Conservation (phyloP, 83 land plant genomes). For the Diphasiastrum complanatum region DNA sequence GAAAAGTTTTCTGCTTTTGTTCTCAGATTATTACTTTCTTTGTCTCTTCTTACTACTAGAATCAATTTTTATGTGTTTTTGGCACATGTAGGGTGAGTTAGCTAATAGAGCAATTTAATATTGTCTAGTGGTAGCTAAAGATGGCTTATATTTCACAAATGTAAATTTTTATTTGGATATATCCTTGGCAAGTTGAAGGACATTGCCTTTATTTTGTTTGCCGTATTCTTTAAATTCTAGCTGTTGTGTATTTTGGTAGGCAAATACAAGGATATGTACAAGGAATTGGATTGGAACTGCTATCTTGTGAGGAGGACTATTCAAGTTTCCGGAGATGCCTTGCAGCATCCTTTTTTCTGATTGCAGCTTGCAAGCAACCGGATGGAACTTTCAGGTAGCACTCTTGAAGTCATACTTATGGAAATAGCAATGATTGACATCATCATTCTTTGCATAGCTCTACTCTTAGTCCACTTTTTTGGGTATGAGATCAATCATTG, state of each 20-base stretch:
- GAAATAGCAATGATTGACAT: neutral
- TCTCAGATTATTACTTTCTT: neutral
- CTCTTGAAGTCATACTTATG: neutral
- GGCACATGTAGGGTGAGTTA: neutral
- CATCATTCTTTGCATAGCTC: too few species aligned
- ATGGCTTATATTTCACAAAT: too few species aligned
- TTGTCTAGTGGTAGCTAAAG: neutral
- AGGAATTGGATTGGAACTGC: slow-evolving; percentile 55
- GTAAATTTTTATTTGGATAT: neutral
- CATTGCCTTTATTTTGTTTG: neutral
- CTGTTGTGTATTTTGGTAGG: slow-evolving; percentile 34
- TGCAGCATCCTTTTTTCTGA: slow-evolving; percentile 80
- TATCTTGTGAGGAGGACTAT: slow-evolving; percentile 82
- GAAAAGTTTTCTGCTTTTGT: neutral
- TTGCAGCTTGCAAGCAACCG: slow-evolving; percentile 69
- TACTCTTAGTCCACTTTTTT: too few species aligned
- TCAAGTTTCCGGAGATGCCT: slow-evolving; percentile 75
- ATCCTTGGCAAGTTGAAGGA: neutral
- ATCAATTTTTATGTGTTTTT: neutral
- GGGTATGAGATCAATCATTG: too few species aligned
- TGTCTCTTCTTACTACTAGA: too few species aligned
- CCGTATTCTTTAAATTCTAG: neutral
- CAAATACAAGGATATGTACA: slow-evolving; percentile 71
- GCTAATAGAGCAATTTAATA: too few species aligned
- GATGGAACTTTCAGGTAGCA: slow-evolving; percentile 86